A percentile compares a stretch with the other conserved stretches of the same genome.
Evolutionary conservation across 768 basidiomycete genomes (phyloP).

Genomic region (Leccinum rimulosum): DNA sequence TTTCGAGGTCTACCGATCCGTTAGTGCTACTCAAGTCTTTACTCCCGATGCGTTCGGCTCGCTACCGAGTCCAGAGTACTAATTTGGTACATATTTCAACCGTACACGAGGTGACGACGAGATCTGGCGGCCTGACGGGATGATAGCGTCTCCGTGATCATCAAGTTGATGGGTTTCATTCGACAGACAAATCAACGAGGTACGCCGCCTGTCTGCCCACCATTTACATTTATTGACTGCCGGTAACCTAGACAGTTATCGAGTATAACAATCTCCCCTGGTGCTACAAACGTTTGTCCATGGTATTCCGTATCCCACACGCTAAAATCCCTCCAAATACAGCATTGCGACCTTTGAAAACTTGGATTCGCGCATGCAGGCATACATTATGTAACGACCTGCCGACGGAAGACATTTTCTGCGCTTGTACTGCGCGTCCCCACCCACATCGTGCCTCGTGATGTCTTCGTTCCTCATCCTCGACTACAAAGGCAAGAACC

Average conservation of each 20-base stretch:
- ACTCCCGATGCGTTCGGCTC: conserved; percentile 56
- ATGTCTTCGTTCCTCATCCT: conserved; percentile 29
- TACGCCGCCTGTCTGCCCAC: conserved; percentile 9
- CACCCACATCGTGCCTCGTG: conserved; percentile 14
- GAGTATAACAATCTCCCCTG: background rate
- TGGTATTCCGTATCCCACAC: too few relatives aligned
- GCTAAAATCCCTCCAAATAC: too few relatives aligned
- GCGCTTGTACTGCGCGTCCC: conserved; percentile 14
- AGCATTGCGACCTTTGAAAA: too few relatives aligned
- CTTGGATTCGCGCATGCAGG: too few relatives aligned
- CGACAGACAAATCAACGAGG: conserved; percentile 43
- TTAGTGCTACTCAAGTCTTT: conserved; percentile 45
- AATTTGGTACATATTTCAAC: background rate
- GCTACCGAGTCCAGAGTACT: background rate
- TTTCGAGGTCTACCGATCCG: conserved; percentile 60
- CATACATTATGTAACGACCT: background rate
- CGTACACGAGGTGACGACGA: conserved; percentile 57
- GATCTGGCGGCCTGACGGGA: conserved; percentile 49
- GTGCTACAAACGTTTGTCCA: too few relatives aligned
- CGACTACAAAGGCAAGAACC: conserved; percentile 40
- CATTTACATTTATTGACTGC: background rate
- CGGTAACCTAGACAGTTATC: background rate
- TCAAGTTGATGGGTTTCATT: background rate
- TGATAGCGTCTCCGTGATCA: background rate
- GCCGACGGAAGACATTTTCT: conserved; percentile 11